Percentiles rank a stretch among this genome's conserved stretches.
Evolutionary conservation across 2,329 filamentous ascomycete species (phyloP).

Genomic region (Camptophora hylomeconis): DNA sequence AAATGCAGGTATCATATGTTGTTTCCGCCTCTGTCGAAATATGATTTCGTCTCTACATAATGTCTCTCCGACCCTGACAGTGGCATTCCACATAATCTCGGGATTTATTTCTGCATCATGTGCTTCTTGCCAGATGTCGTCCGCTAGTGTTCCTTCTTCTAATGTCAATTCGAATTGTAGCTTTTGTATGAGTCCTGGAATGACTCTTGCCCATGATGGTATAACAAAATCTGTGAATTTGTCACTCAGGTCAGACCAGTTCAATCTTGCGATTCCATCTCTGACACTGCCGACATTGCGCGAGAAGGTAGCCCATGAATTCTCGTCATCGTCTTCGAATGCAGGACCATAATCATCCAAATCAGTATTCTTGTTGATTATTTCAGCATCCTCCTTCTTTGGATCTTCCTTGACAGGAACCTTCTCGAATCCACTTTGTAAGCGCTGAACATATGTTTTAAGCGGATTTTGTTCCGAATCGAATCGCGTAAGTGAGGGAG

Average conservation of each 20-base stretch:
- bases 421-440: slow-evolving; percentile 8
- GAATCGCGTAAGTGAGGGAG: too few relatives aligned
- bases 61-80: slow-evolving; percentile 66
- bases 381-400: slow-evolving; percentile 8
- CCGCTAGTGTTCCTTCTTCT: slow-evolving; percentile 73
- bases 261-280: slow-evolving; percentile 26
- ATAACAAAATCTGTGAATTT: slow-evolving; percentile 58
- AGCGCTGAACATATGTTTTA: slow-evolving; percentile 8
- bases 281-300: slow-evolving; percentile 28
- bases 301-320: slow-evolving; percentile 39
- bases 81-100: slow-evolving; percentile 71
- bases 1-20: slow-evolving; percentile 57
- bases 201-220: slow-evolving; percentile 65
- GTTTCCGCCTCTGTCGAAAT: slow-evolving; percentile 57
- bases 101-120: slow-evolving; percentile 73
- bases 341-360: slow-evolving; percentile 10
- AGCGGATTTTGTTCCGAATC: too few relatives aligned
- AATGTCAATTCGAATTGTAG: slow-evolving; percentile 79
- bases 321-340: slow-evolving; percentile 20
- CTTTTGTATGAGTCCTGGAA: slow-evolving; percentile 68
- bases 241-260: slow-evolving; percentile 34
- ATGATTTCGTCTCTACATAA: slow-evolving; percentile 72
- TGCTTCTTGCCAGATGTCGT: slow-evolving; percentile 88
- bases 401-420: not conserved
- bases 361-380: slow-evolving; percentile 9